A percentile compares a stretch with the other conserved stretches of the same genome.
Conservation (phyloP, 768 basidiomycete genomes). For the Pleurotus cornucopiae region DNA sequence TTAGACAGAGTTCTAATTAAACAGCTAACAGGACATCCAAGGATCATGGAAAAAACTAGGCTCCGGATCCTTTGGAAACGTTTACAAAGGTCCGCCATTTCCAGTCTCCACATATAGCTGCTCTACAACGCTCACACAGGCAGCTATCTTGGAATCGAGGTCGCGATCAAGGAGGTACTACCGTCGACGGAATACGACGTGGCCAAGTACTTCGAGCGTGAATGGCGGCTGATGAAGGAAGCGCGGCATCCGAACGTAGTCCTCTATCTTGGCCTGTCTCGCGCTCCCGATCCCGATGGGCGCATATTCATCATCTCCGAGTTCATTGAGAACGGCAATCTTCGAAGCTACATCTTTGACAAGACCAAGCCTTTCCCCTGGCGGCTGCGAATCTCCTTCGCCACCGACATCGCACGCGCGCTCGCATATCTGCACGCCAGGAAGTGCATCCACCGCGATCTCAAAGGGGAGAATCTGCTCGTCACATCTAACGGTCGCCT, state of each 20-base stretch:
- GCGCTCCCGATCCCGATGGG: conserved; percentile 69
- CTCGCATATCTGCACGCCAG: conserved; percentile 97
- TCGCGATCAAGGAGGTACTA: conserved; percentile 95
- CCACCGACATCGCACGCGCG: conserved; percentile 89
- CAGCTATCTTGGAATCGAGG: conserved; percentile 90
- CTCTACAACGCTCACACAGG: conserved; percentile 37
- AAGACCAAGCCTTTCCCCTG: conserved; percentile 83
- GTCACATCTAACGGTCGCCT: conserved; percentile 90
- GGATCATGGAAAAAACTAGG: conserved; percentile 88
- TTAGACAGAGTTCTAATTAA: conserved; percentile 4
- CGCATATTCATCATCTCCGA: conserved; percentile 96
- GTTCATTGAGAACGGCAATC: conserved; percentile 89
- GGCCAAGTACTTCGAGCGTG: conserved; percentile 96
- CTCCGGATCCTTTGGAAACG: conserved; percentile 90
- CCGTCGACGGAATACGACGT: conserved; percentile 92
- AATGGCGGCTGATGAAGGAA: conserved; percentile 98
- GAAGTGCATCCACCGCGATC: conserved; percentile 83
- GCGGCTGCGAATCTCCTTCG: conserved; percentile 91
- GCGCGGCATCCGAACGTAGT: conserved; percentile 91
- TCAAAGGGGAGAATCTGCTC: conserved; percentile 98
- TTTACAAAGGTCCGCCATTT: conserved; percentile 66
- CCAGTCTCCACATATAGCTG: not conserved
- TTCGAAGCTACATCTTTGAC: conserved; percentile 88
- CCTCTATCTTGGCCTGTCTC: conserved; percentile 85
- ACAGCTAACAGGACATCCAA: conserved; percentile 64